Percentiles rank a stretch among this genome's conserved stretches.
phyloP scores from a whole-genome alignment of 164 flowering plant genomes.

The Vitis rupestris region DNA sequence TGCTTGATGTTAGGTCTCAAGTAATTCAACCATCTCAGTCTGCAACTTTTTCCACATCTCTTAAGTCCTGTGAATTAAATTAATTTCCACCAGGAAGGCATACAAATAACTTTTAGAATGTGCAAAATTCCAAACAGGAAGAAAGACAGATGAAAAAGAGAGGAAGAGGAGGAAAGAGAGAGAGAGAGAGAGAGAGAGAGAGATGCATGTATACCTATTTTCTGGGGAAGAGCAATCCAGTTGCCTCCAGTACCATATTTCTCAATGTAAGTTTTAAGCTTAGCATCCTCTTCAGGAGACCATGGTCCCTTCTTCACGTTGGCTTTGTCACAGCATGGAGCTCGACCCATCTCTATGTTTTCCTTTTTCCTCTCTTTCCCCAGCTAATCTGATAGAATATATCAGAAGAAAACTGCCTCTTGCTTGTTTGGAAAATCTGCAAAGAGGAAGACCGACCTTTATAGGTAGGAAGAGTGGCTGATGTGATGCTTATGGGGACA shows the following conservation, averaged over 20 bases:
- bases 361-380: slow-evolving; percentile 4
- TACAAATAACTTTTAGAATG: background rate
- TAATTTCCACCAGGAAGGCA: background rate
- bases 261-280: slow-evolving; percentile 70
- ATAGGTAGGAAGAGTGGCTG: slow-evolving; percentile 45
- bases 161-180: background rate
- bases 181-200: background rate
- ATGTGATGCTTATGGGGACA: slow-evolving; percentile 41
- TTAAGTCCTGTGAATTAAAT: slow-evolving; percentile 48
- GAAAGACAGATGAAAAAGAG: too few relatives aligned
- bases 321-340: slow-evolving; percentile 89
- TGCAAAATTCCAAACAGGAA: too few relatives aligned
- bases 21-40: slow-evolving; percentile 87
- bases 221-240: slow-evolving; percentile 91
- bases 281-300: slow-evolving; percentile 88
- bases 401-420: slow-evolving; percentile 5
- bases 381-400: too few relatives aligned
- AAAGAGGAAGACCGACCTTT: slow-evolving; percentile 34
- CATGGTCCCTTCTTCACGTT: slow-evolving; percentile 89
- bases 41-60: slow-evolving; percentile 89
- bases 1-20: slow-evolving; percentile 86
- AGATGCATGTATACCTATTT: slow-evolving; percentile 49
- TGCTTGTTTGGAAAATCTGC: slow-evolving; percentile 17
- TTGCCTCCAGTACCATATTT: slow-evolving; percentile 73
- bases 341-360: slow-evolving; percentile 62